phyloP scores from a whole-genome alignment of 2,329 filamentous ascomycete genomes.

The Furcasterigmium furcatum region DNA sequence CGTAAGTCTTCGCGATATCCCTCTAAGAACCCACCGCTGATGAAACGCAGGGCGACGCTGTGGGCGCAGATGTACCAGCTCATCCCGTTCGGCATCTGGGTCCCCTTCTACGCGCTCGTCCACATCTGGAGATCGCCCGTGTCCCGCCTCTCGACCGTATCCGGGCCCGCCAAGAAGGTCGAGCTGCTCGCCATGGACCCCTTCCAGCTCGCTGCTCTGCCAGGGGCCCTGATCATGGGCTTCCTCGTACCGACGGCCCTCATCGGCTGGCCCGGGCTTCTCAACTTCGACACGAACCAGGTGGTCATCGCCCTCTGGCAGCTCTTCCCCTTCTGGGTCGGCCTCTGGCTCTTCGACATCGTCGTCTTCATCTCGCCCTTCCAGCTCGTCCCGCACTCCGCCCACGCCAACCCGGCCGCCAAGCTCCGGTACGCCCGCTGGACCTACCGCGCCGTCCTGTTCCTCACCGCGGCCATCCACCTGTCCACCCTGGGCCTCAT shows the following conservation, averaged over 20 bases:
- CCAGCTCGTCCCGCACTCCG: background rate
- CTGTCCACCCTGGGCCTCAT: slow-evolving; percentile 7
- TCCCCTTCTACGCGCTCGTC: slow-evolving; percentile 17
- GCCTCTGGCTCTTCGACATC: slow-evolving; percentile 5
- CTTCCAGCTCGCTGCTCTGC: slow-evolving; percentile 4
- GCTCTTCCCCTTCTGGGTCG: slow-evolving; percentile 16
- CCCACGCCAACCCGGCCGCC: background rate
- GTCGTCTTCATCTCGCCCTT: background rate
- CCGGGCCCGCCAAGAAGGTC: slow-evolving; percentile 4
- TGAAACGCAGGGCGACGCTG: slow-evolving; percentile 8
- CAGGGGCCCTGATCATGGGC: slow-evolving; percentile 13
- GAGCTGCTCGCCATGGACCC: slow-evolving; percentile 10
- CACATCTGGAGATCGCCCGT: slow-evolving; percentile 17
- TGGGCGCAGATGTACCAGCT: slow-evolving; percentile 18
- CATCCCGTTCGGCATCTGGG: slow-evolving; percentile 15
- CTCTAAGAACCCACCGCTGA: background rate
- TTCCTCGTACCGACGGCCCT: slow-evolving; percentile 15
- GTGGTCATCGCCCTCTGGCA: slow-evolving; percentile 16
- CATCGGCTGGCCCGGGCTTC: slow-evolving; percentile 9
- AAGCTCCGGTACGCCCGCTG: slow-evolving; percentile 3
- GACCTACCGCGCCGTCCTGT: slow-evolving; percentile 11
- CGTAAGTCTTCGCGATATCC: slow-evolving; percentile 9
- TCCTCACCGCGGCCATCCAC: slow-evolving; percentile 3
- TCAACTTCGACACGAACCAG: slow-evolving; percentile 13
- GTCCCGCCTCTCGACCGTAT: background rate